Evolutionary conservation across 2,329 filamentous ascomycete genomes (phyloP).

Genomic region (Sarocladium brachiariae): DNA sequence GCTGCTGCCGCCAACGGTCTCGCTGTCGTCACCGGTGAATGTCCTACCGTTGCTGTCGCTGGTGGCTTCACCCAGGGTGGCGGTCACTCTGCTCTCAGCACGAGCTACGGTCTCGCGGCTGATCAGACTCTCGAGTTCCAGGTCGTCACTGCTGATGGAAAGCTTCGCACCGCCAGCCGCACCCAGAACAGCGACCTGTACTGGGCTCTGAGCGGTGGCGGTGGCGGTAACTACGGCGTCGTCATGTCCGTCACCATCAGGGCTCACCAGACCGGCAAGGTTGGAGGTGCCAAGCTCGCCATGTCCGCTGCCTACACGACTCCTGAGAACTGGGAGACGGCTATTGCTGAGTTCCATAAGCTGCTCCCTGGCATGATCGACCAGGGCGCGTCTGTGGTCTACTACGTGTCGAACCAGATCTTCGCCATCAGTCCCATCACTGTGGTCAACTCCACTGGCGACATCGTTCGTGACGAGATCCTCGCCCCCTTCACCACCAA

Average conservation of each 20-base stretch:
- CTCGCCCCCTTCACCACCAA: conserved; percentile 24
- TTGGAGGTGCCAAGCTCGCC: conserved; percentile 36
- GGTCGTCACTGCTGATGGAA: conserved; percentile 46
- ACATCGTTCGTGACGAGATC: conserved; percentile 18
- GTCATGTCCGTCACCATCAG: conserved; percentile 49
- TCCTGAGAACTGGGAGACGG: conserved; percentile 39
- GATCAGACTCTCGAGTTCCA: conserved; percentile 52
- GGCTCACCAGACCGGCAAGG: conserved; percentile 31
- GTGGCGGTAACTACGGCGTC: conserved; percentile 50
- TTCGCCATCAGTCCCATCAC: conserved; percentile 26
- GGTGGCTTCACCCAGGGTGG: conserved; percentile 57
- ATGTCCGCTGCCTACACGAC: conserved; percentile 26
- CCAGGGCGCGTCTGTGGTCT: conserved; percentile 41
- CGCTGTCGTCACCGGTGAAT: conserved; percentile 48
- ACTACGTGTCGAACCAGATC: conserved; percentile 37
- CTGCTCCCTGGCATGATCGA: conserved; percentile 40
- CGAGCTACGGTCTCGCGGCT: conserved; percentile 49
- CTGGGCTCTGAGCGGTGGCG: conserved; percentile 57
- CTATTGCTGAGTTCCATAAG: conserved; percentile 35
- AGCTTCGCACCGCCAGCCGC: conserved; percentile 38
- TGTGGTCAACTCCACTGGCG: conserved; percentile 9
- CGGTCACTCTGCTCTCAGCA: conserved; percentile 48
- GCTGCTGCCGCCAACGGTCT: conserved; percentile 38
- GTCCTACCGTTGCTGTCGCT: conserved; percentile 47
- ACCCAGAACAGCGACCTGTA: conserved; percentile 48